Evolutionary conservation across 1,139 yeast species (phyloP).

Genomic region (Geotrichum fermentans): DNA sequence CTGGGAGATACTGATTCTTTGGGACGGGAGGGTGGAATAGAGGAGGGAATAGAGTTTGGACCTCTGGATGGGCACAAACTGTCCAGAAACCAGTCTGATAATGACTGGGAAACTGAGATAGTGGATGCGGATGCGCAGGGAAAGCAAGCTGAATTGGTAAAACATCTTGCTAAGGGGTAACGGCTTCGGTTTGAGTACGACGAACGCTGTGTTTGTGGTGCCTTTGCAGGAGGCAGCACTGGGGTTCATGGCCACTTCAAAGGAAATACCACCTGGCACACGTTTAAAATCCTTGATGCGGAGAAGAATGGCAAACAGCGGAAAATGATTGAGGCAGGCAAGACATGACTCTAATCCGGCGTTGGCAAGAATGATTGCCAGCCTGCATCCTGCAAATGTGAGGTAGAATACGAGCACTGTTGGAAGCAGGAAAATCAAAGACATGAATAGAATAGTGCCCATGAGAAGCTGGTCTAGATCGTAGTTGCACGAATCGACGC

Average conservation of each 20-base stretch:
- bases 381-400: constrained; percentile 59
- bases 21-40: constrained; percentile 48
- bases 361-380: constrained; percentile 48
- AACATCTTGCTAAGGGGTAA: constrained; percentile 44
- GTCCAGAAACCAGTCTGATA: constrained; percentile 43
- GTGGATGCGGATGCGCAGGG: constrained; percentile 41
- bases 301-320: constrained; percentile 73
- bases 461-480: constrained; percentile 80
- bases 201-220: constrained; percentile 19
- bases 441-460: constrained; percentile 84
- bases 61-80: constrained; percentile 46
- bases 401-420: constrained; percentile 82
- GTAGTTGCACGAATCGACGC: constrained; percentile 81
- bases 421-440: constrained; percentile 72
- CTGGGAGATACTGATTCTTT: constrained; percentile 22
- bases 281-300: constrained; percentile 78
- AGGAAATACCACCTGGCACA: constrained; percentile 80
- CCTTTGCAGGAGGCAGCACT: background rate
- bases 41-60: constrained; percentile 45
- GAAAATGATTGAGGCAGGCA: constrained; percentile 73
- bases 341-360: constrained; percentile 58
- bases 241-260: constrained; percentile 34
- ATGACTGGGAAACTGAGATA: constrained; percentile 44
- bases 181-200: constrained; percentile 44
- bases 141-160: constrained; percentile 44